Conservation (phyloP, 352 stramenopile genomes). For the Phytophthora boehmeriae region DNA sequence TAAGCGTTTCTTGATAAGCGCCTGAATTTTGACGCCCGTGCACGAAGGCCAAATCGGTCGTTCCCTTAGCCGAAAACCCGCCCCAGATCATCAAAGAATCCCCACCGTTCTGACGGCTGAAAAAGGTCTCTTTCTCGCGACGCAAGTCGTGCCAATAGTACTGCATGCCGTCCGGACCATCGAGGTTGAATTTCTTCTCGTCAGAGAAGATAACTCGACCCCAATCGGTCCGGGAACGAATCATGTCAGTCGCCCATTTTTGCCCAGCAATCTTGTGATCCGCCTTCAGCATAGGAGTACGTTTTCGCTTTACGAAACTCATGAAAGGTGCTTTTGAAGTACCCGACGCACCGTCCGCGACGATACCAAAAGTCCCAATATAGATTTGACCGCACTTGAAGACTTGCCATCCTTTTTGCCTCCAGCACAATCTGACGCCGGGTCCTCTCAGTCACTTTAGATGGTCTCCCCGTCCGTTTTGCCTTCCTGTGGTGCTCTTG, state of each 20-base stretch:
- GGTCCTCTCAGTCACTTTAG: not conserved
- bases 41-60: constrained; percentile 2
- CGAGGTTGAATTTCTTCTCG: constrained; percentile 38
- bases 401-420: not conserved
- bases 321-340: not conserved
- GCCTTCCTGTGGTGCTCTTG: not conserved
- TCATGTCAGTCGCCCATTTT: not conserved
- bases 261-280: constrained; percentile 3
- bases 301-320: constrained; percentile 6
- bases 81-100: constrained; percentile 24
- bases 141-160: constrained; percentile 39
- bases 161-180: constrained; percentile 37
- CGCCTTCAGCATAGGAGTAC: not conserved
- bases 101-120: constrained; percentile 18
- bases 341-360: constrained; percentile 3
- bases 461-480: not conserved
- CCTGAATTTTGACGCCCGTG: constrained; percentile 4
- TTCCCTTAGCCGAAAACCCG: constrained; percentile 12
- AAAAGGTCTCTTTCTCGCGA: constrained; percentile 7
- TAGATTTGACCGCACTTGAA: not conserved
- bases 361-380: not conserved
- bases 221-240: constrained; percentile 6
- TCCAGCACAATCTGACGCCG: not conserved
- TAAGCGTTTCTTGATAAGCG: constrained; percentile 5
- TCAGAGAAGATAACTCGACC: constrained; percentile 36